phyloP scores from a whole-genome alignment of 148 eudicot species.

The Chenopodium suecicum region DNA sequence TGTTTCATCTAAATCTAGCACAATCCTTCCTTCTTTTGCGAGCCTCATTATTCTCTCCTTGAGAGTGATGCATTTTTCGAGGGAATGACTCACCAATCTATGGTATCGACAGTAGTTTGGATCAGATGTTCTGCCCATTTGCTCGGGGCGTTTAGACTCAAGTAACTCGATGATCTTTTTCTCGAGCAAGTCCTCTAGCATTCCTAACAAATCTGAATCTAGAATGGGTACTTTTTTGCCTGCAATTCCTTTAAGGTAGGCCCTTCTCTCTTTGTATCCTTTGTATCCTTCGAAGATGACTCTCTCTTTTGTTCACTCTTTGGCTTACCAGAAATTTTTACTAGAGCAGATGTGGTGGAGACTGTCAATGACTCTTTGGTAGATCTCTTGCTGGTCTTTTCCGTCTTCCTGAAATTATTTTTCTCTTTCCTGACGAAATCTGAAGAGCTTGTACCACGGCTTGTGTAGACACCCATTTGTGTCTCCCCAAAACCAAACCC shows the following conservation, averaged over 20 bases:
- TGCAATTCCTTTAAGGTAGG: constrained; percentile 10
- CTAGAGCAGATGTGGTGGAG: background rate
- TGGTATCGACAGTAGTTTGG: constrained; percentile 2
- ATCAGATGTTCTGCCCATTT: background rate
- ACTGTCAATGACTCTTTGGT: background rate
- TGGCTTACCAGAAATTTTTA: background rate
- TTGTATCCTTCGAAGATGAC: background rate
- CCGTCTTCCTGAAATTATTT: background rate
- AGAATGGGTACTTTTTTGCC: constrained; percentile 15
- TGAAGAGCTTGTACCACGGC: background rate
- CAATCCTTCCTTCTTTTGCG: background rate
- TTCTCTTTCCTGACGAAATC: background rate
- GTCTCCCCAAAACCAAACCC: too few relatives aligned
- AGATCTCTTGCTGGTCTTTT: background rate
- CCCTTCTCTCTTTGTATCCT: background rate
- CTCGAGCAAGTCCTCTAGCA: constrained; percentile 11
- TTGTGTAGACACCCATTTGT: too few relatives aligned
- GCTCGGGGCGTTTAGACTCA: background rate
- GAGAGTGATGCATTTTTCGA: background rate
- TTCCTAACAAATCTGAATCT: constrained; percentile 9
- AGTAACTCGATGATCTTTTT: background rate
- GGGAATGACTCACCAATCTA: background rate
- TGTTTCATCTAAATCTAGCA: background rate
- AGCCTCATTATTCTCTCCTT: background rate
- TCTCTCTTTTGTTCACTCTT: background rate